Conservation (phyloP, 2,329 filamentous ascomycete species). For the Xylariaceae sp. region DNA sequence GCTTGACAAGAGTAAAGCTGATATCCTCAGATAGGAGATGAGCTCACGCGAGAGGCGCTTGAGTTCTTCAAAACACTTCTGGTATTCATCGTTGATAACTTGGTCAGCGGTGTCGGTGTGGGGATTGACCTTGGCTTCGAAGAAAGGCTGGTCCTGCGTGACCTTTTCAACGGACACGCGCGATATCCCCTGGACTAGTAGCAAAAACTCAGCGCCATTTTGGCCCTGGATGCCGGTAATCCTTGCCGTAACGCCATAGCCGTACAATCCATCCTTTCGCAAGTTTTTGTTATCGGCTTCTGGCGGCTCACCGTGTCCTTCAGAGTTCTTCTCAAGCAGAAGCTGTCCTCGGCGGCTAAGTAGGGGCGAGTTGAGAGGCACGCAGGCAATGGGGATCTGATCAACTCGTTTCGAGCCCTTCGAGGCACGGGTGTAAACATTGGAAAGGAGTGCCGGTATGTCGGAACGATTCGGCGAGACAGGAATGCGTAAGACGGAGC, state of each 20-base stretch:
- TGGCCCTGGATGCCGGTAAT: conserved; percentile 74
- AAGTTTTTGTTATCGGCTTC: conserved; percentile 56
- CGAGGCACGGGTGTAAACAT: conserved; percentile 73
- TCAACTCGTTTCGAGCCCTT: conserved; percentile 63
- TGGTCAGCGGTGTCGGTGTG: conserved; percentile 26
- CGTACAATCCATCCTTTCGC: conserved; percentile 70
- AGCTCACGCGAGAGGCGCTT: conserved; percentile 84
- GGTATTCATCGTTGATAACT: conserved; percentile 31
- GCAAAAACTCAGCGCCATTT: conserved; percentile 68
- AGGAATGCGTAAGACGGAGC: conserved; percentile 77
- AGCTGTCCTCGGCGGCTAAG: conserved; percentile 71
- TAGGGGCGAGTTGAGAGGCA: conserved; percentile 74
- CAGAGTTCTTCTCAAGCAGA: conserved; percentile 62
- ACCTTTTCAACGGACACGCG: conserved; percentile 73
- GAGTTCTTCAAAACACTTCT: conserved; percentile 71
- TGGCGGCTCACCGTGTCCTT: conserved; percentile 44
- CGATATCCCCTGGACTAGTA: conserved; percentile 81
- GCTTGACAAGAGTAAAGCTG: conserved; percentile 71
- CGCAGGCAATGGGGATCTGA: conserved; percentile 75
- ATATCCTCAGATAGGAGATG: conserved; percentile 76
- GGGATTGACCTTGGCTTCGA: conserved; percentile 71
- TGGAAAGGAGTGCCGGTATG: conserved; percentile 80
- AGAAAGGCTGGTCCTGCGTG: conserved; percentile 74
- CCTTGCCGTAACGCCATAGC: conserved; percentile 75
- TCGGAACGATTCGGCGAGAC: conserved; percentile 77